Base-by-base conservation (phyloP, 768 basidiomycete genomes). In the Nidula microcarpa region DNA sequence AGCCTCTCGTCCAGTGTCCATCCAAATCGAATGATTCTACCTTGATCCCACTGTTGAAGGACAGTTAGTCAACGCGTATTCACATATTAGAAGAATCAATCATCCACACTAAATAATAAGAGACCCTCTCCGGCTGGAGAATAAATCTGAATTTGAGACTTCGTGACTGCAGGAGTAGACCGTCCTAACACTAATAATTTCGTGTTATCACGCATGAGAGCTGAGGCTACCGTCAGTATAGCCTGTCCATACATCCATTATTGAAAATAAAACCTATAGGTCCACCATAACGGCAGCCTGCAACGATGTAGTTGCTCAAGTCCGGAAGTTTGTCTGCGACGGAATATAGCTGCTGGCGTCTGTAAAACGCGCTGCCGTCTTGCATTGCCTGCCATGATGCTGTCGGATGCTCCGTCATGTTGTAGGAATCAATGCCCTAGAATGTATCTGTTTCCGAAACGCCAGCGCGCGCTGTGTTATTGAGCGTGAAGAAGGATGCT, bases 361-460 rank as follows among this genome's bases (percentile, higher is more conserved):
- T 75, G 64, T 98, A 98, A 74, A 97, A 98, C 33, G 87, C 89
- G 60, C 76, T 85, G 23, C 89, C 89, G 62, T 89, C 84, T 66
- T 87, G 82, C 86, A 97, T 91, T 43, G 94, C 82, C 67, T 95
- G 87, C 96, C 96, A 98, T 68, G 82, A 80, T 33, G 84, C 68
- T 2, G 90, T 91, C 1, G 91, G 89, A 60, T 91, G 90, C 49
- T 88, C 85, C 11, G 73, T 61, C 71, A 80, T 80, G 60, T 50
- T 37, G 23, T 35, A 41, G 39, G 58, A 33, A 50, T 46, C 46
- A 49, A 53, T 30, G 43, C 18, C 43, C 7, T 10, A 33, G 5
- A 35, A 10, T 33, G 14, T 5, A 32, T 37, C 11, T 11, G 33
- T 13, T 35, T 16, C n/a, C 18, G 35, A 33, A 11, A 33, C 13